Conservation (phyloP, 1,284 basidiomycete genomes). For the Sphagnurus paluster region DNA sequence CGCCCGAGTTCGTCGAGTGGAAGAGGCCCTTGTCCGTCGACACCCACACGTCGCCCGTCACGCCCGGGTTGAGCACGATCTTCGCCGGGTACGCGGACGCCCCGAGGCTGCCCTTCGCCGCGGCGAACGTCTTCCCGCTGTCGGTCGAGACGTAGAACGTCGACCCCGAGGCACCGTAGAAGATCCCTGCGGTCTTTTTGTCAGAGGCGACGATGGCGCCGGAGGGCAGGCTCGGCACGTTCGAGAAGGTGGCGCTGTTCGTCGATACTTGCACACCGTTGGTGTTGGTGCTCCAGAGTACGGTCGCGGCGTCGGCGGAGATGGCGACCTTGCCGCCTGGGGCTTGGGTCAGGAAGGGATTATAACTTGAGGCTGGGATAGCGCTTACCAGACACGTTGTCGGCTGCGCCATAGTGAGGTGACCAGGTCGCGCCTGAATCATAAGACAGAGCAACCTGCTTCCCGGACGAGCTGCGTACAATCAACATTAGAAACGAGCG, state of each 20-base stretch:
- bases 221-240: constrained; percentile 51
- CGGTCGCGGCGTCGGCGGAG: constrained; percentile 55
- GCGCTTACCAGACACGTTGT: constrained; percentile 38
- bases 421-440: constrained; percentile 57
- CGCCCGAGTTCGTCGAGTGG: constrained; percentile 57
- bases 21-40: constrained; percentile 61
- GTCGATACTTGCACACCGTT: constrained; percentile 55
- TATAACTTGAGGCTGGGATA: not conserved
- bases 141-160: constrained; percentile 61
- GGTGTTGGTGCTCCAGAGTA: constrained; percentile 54
- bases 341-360: constrained; percentile 1
- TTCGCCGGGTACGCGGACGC: constrained; percentile 49
- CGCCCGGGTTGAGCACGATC: constrained; percentile 52
- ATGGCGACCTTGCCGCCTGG: constrained; percentile 57
- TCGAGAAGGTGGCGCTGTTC: constrained; percentile 46
- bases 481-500: not conserved
- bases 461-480: constrained; percentile 37
- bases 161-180: constrained; percentile 55
- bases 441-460: constrained; percentile 56
- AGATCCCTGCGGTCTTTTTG: constrained; percentile 54
- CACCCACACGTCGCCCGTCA: constrained; percentile 62
- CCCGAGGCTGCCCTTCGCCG: constrained; percentile 42
- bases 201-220: constrained; percentile 59
- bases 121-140: constrained; percentile 54
- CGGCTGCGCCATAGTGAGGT: constrained; percentile 53